Conservation (phyloP, 495 filamentous ascomycete species). For the Podospora tetraspora region DNA sequence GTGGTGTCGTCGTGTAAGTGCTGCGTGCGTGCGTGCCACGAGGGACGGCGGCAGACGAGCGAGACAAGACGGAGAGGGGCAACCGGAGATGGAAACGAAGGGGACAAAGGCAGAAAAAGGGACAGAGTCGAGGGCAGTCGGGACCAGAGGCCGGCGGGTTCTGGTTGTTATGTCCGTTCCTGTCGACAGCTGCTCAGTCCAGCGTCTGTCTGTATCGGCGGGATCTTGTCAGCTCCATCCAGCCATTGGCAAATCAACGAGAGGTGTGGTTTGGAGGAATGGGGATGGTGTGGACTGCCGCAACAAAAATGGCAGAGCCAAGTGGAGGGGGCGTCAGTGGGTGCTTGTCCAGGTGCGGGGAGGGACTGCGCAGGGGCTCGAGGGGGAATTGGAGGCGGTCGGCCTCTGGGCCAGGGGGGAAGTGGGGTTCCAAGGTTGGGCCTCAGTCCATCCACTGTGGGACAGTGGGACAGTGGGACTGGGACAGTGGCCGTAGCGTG, state of each 20-base stretch:
- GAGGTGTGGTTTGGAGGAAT: not conserved
- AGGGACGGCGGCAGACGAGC: not conserved
- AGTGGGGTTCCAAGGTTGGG: not conserved
- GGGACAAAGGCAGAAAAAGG: not conserved
- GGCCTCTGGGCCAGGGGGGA: not conserved
- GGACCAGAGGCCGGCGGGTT: not conserved
- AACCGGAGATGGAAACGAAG: not conserved
- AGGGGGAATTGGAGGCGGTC: not conserved
- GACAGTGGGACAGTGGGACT: not conserved
- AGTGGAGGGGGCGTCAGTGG: not conserved
- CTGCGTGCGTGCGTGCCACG: not conserved
- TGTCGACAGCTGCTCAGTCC: not conserved
- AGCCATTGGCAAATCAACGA: not conserved
- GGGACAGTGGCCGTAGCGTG: not conserved
- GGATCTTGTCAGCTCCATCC: not conserved
- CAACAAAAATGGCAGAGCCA: not conserved
- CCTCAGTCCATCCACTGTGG: conserved; percentile 1
- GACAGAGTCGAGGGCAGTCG: no score
- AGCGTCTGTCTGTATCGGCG: not conserved
- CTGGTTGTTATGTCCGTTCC: not conserved
- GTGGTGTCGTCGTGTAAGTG: not conserved
- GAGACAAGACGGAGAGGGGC: not conserved
- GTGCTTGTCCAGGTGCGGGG: not conserved
- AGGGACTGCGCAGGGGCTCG: not conserved
- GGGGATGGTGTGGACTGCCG: not conserved